A percentile compares a stretch with the other conserved stretches of the same genome.
Conservation (phyloP, 169 alveolate species). For the Toxoplasma gondii region DNA sequence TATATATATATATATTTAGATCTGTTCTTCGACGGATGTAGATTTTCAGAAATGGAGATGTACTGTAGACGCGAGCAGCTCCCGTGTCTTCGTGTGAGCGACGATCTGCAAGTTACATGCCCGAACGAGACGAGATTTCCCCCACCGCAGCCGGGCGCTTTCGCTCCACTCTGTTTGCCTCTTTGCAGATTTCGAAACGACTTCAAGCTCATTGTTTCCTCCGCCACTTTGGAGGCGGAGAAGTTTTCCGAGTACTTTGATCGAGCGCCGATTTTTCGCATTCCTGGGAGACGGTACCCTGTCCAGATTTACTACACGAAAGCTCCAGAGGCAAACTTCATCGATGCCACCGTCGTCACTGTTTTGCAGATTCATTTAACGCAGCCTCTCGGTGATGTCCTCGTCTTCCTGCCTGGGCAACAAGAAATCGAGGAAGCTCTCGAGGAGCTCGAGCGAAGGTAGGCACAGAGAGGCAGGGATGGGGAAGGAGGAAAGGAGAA, state of each 20-base stretch:
- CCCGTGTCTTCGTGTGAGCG: neutral
- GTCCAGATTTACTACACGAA: slow-evolving; percentile 98
- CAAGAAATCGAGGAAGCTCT: slow-evolving; percentile 83
- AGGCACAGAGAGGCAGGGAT: neutral
- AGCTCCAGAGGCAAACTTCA: slow-evolving; percentile 99
- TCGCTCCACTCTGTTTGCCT: neutral
- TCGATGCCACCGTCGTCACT: slow-evolving; percentile 98
- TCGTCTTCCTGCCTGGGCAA: slow-evolving; percentile 99
- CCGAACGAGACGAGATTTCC: too few relatives aligned
- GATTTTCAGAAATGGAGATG: neutral
- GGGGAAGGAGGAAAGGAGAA: neutral
- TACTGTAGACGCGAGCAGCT: neutral
- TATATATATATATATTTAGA: neutral
- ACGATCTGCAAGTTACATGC: too few relatives aligned
- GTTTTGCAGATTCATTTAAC: slow-evolving; percentile 98
- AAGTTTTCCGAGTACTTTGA: slow-evolving; percentile 97
- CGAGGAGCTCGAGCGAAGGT: slow-evolving; percentile 74
- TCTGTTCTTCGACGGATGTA: neutral
- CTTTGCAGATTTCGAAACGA: slow-evolving; percentile 81
- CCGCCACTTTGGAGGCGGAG: slow-evolving; percentile 98
- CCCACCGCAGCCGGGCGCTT: too few relatives aligned
- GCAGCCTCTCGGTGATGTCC: slow-evolving; percentile 98
- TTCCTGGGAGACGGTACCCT: slow-evolving; percentile 88
- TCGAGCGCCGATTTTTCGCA: slow-evolving; percentile 74
- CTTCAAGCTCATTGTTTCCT: slow-evolving; percentile 89